These are phyloP conservation scores for Penicillium robsamsonii DNA, from an alignment of 495 filamentous ascomycete species.

Conservation along the genomic window DNA sequence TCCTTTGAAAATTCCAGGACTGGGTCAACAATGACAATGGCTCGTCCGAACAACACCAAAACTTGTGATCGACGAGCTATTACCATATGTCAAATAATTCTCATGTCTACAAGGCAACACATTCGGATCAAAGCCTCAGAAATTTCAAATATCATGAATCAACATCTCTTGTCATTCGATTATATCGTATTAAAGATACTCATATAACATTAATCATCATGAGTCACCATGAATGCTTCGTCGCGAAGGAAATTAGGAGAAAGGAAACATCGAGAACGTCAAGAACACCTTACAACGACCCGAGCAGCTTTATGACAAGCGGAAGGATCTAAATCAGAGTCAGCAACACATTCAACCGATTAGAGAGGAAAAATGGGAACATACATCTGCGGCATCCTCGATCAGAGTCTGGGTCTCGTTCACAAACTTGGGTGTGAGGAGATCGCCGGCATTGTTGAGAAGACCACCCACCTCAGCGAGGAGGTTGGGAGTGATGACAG, in stretches of 20 bases:
- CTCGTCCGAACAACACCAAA: background rate
- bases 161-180: conserved; percentile 7
- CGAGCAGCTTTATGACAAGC: too few relatives aligned
- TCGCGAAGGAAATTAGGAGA: background rate
- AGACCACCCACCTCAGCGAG: too few relatives aligned
- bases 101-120: background rate
- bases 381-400: too few relatives aligned
- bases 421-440: too few relatives aligned
- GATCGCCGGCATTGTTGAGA: too few relatives aligned
- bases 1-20: background rate
- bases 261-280: background rate
- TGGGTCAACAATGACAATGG: background rate
- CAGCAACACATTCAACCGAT: too few relatives aligned
- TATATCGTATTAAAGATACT: conserved; percentile 17
- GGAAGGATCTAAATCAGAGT: too few relatives aligned
- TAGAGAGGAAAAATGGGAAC: too few relatives aligned
- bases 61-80: background rate
- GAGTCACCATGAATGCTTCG: conserved; percentile 8
- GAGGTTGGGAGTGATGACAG: too few relatives aligned
- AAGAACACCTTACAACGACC: background rate
- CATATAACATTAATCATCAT: conserved; percentile 13
- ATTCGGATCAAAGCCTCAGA: background rate
- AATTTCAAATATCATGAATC: conserved; percentile 1
- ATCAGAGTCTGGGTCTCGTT: too few relatives aligned
- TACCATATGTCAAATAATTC: background rate